Evolutionary conservation across 1,284 basidiomycete species (phyloP), one percentile per base, ranked within the genome.

Genomic region (Cutaneotrichosporon sp.): DNA sequence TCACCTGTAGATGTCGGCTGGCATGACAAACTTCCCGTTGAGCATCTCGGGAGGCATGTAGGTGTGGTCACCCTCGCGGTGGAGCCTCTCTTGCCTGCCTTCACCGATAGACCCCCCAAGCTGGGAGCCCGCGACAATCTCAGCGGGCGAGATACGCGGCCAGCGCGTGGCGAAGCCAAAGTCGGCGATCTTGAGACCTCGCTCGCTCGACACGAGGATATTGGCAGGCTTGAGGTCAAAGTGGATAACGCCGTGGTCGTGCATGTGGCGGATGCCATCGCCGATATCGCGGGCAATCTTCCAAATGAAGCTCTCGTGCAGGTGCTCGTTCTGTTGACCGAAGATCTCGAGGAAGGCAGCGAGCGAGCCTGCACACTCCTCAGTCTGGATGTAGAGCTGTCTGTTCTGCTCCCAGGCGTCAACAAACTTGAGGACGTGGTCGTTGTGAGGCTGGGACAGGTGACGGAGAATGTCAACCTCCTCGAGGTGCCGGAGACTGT

Each of bases 41-140:
- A 99, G 84, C 60, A 99, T 92, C 80, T 99, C 97, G 4, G 94
- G 93, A n/a, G 97, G 95, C 81, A 99, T 87, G 82, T 99, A 99
- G 67, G 97, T 85, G 73, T 98, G 90, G 79, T 99, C 97, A 11
- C 97, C 97, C 79, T 99, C 97, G 24, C 95, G 85, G 80, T 97
- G 94, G 72, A 93, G 46, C 62, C 84, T 84, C 20, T 81, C 81
- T 46, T 69, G 67, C 38, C 65, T 63, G 45, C 20, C 16, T 43
- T 57, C 29, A 45, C 65, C 53, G 52, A 59, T 58, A 54, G 58
- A 64, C 43, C 80, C 72, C 54, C 79, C 72, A 36, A 80, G 64
- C 20, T 78, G 74, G 38, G 77, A 77, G 46, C 80, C 79, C 65
- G 76, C 60, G 71, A 80, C 67, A 42, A 80, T 78, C 59, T 74